Conservation (phyloP, 2,329 filamentous ascomycete genomes). For the Orbilia brochopaga region DNA sequence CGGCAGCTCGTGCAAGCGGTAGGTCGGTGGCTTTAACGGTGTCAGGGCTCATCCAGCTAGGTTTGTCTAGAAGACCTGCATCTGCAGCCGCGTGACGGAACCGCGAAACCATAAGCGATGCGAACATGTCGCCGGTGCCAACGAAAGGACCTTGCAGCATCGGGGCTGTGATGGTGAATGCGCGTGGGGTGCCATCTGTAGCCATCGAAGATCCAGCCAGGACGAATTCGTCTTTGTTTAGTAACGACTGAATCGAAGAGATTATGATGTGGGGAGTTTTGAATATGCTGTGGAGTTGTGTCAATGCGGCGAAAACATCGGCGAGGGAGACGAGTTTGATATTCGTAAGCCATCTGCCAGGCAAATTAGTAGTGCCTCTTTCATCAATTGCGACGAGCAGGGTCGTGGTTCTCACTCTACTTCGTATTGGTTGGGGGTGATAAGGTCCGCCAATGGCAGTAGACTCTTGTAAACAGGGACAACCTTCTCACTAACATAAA, state of each 20-base stretch:
- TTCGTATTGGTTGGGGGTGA: constrained; percentile 96
- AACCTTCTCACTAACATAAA: constrained; percentile 91
- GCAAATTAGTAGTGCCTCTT: neutral
- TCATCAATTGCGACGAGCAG: constrained; percentile 10
- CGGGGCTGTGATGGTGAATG: constrained; percentile 87
- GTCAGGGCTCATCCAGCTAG: constrained; percentile 79
- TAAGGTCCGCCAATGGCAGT: constrained; percentile 81
- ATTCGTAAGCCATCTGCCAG: constrained; percentile 77
- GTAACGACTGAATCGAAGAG: constrained; percentile 76
- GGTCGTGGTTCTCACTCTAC: constrained; percentile 70
- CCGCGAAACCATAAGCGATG: constrained; percentile 83
- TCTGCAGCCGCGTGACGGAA: constrained; percentile 69
- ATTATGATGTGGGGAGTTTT: constrained; percentile 86
- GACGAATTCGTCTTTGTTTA: constrained; percentile 65
- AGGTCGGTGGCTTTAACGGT: constrained; percentile 71
- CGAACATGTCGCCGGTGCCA: constrained; percentile 98
- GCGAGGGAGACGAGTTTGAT: constrained; percentile 78
- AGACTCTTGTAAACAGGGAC: constrained; percentile 87
- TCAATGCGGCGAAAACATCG: constrained; percentile 75
- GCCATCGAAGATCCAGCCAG: constrained; percentile 76
- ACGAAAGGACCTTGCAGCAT: constrained; percentile 92
- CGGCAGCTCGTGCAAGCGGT: constrained; percentile 80
- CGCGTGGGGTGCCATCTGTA: constrained; percentile 70
- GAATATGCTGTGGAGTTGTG: constrained; percentile 76
- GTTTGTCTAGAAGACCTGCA: constrained; percentile 62